phyloP scores from a whole-genome alignment of 371 early-diverging fungal genomes.

The Lichtheimia hyalospora region DNA sequence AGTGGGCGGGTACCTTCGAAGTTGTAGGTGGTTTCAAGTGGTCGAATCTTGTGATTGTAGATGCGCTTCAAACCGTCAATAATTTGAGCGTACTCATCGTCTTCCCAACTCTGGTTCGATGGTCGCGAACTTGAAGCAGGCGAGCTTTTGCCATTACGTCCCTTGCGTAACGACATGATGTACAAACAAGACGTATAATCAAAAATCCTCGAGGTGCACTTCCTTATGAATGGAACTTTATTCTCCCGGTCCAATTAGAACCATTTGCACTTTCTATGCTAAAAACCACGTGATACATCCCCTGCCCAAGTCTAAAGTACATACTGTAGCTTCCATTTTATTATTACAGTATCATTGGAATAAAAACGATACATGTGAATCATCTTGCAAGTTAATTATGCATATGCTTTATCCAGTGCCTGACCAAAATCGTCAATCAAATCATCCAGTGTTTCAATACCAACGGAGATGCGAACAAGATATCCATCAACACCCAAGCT shows the following conservation, averaged over 20 bases:
- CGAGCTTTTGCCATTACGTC: conserved; percentile 16
- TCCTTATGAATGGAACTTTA: too few relatives aligned
- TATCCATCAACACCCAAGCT: conserved; percentile 46
- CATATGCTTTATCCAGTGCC: conserved; percentile 19
- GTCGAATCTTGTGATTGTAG: conserved; percentile 72
- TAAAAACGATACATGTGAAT: too few relatives aligned
- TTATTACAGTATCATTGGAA: too few relatives aligned
- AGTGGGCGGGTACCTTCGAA: conserved; percentile 57
- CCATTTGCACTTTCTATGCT: too few relatives aligned
- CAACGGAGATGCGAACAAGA: conserved; percentile 62
- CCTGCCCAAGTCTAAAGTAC: too few relatives aligned
- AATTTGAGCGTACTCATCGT: conserved; percentile 61
- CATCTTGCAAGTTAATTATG: too few relatives aligned
- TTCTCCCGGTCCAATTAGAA: too few relatives aligned
- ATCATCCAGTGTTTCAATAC: conserved; percentile 65
- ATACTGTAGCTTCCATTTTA: too few relatives aligned
- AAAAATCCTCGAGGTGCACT: too few relatives aligned
- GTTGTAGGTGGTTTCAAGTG: conserved; percentile 73
- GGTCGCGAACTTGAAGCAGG: conserved; percentile 4
- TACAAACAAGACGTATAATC: background rate
- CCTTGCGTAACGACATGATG: conserved; percentile 15
- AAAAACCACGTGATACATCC: too few relatives aligned
- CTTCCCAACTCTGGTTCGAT: conserved; percentile 7
- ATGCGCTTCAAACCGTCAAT: conserved; percentile 66
- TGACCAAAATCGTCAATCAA: conserved; percentile 54